These are phyloP conservation scores for Carallia pectinifolia DNA, from an alignment of 345 rosid species.

Conservation along the genomic window DNA sequence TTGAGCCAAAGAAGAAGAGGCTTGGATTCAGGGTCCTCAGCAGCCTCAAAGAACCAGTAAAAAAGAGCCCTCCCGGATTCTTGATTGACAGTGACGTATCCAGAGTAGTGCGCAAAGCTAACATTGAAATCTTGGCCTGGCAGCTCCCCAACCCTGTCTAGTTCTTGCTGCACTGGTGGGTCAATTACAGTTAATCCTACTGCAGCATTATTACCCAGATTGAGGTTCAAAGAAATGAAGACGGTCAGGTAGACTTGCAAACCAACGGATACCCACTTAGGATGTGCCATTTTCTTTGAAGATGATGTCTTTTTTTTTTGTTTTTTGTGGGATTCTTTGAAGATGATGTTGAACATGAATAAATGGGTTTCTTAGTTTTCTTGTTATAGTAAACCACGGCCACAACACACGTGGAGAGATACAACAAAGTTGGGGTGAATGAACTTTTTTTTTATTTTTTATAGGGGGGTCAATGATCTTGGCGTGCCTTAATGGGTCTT, in stretches of 20 bases:
- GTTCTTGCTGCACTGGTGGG: constrained; percentile 45
- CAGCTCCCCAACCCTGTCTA: constrained; percentile 56
- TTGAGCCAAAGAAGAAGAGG: constrained; percentile 91
- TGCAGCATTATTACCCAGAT: constrained; percentile 26
- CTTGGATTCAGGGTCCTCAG: constrained; percentile 69
- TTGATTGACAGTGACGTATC: constrained; percentile 66
- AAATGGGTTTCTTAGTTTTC: too few relatives aligned
- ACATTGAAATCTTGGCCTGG: constrained; percentile 72
- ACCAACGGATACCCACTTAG: constrained; percentile 5
- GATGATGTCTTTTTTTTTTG: too few relatives aligned
- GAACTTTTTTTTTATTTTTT: too few relatives aligned
- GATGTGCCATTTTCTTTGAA: constrained; percentile 17
- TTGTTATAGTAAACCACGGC: too few relatives aligned
- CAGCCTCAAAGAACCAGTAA: constrained; percentile 83
- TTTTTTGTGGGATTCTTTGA: background rate
- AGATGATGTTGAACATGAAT: too few relatives aligned
- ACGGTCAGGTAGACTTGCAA: background rate
- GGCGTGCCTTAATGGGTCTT: too few relatives aligned
- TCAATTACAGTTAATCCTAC: constrained; percentile 8
- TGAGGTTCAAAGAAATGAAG: constrained; percentile 17
- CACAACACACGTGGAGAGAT: too few relatives aligned
- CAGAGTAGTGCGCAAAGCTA: constrained; percentile 70
- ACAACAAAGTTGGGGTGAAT: too few relatives aligned
- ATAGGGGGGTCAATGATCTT: too few relatives aligned
- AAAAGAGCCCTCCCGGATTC: constrained; percentile 70